Evolutionary conservation across 1,139 yeast genomes (phyloP).

Genomic region (Yamadazyma taylorii): DNA sequence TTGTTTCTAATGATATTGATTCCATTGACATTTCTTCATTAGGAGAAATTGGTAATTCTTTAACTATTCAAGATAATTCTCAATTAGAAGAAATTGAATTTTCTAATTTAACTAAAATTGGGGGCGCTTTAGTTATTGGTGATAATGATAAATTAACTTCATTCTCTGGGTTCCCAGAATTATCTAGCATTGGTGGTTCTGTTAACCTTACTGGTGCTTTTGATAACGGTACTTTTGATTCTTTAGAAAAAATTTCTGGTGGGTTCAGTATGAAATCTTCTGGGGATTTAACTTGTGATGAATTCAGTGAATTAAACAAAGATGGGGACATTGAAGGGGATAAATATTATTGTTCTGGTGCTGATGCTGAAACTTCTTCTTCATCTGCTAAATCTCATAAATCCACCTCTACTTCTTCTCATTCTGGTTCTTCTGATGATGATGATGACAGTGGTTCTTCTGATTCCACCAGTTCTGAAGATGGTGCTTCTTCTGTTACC

Average conservation of each 20-base stretch:
- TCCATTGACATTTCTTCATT: slow-evolving; percentile 58
- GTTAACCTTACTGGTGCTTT: slow-evolving; percentile 78
- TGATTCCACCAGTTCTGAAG: slow-evolving; percentile 25
- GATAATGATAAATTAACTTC: slow-evolving; percentile 73
- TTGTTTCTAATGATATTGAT: slow-evolving; percentile 64
- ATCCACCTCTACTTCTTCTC: slow-evolving; percentile 26
- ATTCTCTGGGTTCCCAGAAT: slow-evolving; percentile 72
- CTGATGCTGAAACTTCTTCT: slow-evolving; percentile 45
- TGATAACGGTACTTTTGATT: slow-evolving; percentile 71
- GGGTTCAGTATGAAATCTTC: slow-evolving; percentile 80
- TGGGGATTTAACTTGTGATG: slow-evolving; percentile 77
- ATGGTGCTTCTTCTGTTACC: slow-evolving; percentile 31
- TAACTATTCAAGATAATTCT: slow-evolving; percentile 72
- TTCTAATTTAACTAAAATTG: slow-evolving; percentile 66
- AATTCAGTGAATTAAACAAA: slow-evolving; percentile 65
- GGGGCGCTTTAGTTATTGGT: slow-evolving; percentile 86
- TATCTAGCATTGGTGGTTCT: slow-evolving; percentile 84
- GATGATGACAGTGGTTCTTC: slow-evolving; percentile 22
- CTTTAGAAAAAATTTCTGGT: slow-evolving; percentile 80
- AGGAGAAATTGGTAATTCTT: slow-evolving; percentile 71
- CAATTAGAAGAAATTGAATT: slow-evolving; percentile 70
- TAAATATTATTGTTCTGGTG: slow-evolving; percentile 79
- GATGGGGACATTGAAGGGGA: slow-evolving; percentile 88
- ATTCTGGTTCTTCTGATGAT: slow-evolving; percentile 21
- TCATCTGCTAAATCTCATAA: slow-evolving; percentile 43